Base-by-base conservation (phyloP, 768 basidiomycete genomes). In the Psilocybe sp. region DNA sequence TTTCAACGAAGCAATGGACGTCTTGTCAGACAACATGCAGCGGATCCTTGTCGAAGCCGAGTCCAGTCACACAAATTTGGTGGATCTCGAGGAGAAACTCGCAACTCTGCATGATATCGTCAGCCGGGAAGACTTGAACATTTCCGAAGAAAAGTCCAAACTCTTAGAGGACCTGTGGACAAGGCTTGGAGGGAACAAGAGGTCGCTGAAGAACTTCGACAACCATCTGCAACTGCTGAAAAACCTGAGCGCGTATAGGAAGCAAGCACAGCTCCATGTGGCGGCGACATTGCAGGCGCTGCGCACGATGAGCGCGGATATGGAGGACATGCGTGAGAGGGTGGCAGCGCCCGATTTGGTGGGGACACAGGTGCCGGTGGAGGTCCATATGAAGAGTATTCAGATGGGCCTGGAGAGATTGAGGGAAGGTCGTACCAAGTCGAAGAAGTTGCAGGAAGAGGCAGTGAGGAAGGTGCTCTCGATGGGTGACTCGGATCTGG, bases 341-440 rank as follows among this genome's bases (percentile, higher is more conserved):
- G 85, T 88, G 1, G 78, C 86, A 4, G 77, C 80, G 31, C 88
- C 89, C 1, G 81, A 82, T 44, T 65, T 91, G 4, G 63, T 79
- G 10, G 82, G 79, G 4, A 65, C 78, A n/a, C 69, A 68, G 37
- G 72, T 89, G 13, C 85, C 88, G 4, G 69, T 85, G 4, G 82
- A 85, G 50, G 87, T 90, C 16, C 88, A 91, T 57, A 81, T 91
- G 66, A 79, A 79, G 68, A 88, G 83, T 51, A 88, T 92, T 56
- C 69, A 69, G 60, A 71, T 59, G 34, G 87, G 89, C 6, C 56
- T 89, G 57, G 78, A 85, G 53, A 75, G 78, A 57, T 57, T 88
- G 65, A 78, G 75, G 60, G 80, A 83, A 60, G 76, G 81, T 5
- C 74, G 86, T 51, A 60, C 70, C 18, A 73, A 75, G 42, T 81